Base-by-base conservation (phyloP, 164 flowering plant genomes). In the Nelumbo lutea region DNA sequence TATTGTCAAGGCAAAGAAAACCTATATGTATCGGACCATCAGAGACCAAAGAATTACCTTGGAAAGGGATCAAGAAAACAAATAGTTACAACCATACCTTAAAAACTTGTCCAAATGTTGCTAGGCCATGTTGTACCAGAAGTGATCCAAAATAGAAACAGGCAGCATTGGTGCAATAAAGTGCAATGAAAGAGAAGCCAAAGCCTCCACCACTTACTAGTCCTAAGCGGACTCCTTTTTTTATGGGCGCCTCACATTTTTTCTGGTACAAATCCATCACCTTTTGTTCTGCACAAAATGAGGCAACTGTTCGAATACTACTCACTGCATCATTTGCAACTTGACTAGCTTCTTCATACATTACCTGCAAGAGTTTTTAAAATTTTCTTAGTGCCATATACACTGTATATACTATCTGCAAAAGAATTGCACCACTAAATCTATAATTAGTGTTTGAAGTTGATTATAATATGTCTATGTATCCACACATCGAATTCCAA, bases 321-420 rank as follows among this genome's bases (percentile, higher is more conserved):
- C 88, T 77, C 40, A 86, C 83, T 1, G 85, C 90, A 71, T 83
- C 88, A 65, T 72, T 83, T n/a, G 88, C 90, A 45, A 84, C 85
- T 66, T 82, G 86, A 70, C 87, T 85, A 2, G 90, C 87, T 76
- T 85, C 83, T 75, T 83, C 90, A 69, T 83, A 83, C 85, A 75
- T 83, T 27, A 67, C 71, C 90, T 84, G 64, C 59, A 75, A 40
- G 51, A 60, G 64, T 45, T 56, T 45, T 70, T 42, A 27, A 11
- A 11, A 9, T 40, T 39, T 27, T 27, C 27, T 27, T 27, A 27
- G 27, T 27, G 27, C 27, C 27, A 27, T 27, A 27, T 27, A 27
- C 27, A 27, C 27, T 27, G 27, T 27, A 27, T 27, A 27, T 27
- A 27, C 0, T 27, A 0, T 27, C 27, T 27, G 27, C 27, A 27